Evolutionary conservation across 2,329 filamentous ascomycete species (phyloP).

Genomic region (Botryosphaeria agaves): DNA sequence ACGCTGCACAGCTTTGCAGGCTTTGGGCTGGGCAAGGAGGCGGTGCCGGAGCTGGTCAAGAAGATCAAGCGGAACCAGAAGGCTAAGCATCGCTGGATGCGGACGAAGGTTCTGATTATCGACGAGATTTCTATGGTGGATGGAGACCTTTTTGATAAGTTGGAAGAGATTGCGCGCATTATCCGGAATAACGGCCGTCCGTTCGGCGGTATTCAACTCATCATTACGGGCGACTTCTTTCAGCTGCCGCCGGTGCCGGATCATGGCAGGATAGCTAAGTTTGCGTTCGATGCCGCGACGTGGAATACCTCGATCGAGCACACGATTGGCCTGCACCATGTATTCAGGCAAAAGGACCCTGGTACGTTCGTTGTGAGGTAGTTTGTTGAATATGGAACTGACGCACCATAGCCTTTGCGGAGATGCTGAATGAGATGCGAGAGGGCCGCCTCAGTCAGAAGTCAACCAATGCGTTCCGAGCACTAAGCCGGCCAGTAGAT

Average conservation of each 20-base stretch:
- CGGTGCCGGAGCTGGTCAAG: constrained; percentile 60
- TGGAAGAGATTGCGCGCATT: constrained; percentile 69
- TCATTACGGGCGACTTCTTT: constrained; percentile 96
- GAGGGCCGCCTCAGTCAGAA: constrained; percentile 62
- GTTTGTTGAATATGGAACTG: constrained; percentile 4
- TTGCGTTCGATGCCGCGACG: constrained; percentile 80
- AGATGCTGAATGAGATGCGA: constrained; percentile 96
- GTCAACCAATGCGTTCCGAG: constrained; percentile 62
- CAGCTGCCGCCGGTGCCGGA: constrained; percentile 91
- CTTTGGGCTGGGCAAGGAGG: constrained; percentile 87
- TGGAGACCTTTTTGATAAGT: constrained; percentile 89
- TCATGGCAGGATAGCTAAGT: constrained; percentile 54
- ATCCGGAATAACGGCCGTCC: constrained; percentile 82
- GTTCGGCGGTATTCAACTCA: constrained; percentile 88
- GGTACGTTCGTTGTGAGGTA: constrained; percentile 23
- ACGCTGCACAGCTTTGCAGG: constrained; percentile 93
- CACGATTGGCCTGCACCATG: constrained; percentile 85
- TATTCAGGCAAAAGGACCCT: constrained; percentile 87
- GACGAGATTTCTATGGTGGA: constrained; percentile 99
- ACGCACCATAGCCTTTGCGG: constrained; percentile 51
- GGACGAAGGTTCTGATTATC: constrained; percentile 72
- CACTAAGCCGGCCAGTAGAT: constrained; percentile 50
- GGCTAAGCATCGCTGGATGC: constrained; percentile 74
- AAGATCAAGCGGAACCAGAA: constrained; percentile 85
- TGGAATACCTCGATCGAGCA: constrained; percentile 91